These are phyloP conservation scores for Endoconidiophora laricicola DNA, from an alignment of 2,329 filamentous ascomycete species.

Conservation along the genomic window DNA sequence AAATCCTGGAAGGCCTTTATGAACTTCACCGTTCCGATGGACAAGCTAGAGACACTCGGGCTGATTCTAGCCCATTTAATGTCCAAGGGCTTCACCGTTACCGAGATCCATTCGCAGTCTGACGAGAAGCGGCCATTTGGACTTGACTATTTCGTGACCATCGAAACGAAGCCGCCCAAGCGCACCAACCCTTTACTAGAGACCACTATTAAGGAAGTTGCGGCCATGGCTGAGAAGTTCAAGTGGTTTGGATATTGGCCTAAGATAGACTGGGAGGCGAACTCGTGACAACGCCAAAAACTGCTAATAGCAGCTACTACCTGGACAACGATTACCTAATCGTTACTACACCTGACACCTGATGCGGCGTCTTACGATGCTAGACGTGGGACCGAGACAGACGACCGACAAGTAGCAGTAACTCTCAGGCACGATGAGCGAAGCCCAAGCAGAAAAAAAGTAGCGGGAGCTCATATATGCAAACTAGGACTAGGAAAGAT, in stretches of 20 bases:
- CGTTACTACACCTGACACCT: no score
- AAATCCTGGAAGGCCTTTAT: constrained; percentile 9
- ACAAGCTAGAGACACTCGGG: constrained; percentile 5
- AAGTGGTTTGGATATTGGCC: constrained; percentile 56
- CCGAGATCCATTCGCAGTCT: constrained; percentile 10
- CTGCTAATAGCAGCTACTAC: background rate
- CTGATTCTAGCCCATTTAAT: constrained; percentile 3
- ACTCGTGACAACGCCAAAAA: background rate
- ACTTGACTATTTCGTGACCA: constrained; percentile 10
- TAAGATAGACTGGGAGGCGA: constrained; percentile 9
- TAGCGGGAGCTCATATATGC: no score
- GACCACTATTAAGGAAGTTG: constrained; percentile 42
- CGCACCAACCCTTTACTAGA: constrained; percentile 27
- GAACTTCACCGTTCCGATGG: constrained; percentile 4
- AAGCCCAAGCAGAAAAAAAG: no score
- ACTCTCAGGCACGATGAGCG: no score
- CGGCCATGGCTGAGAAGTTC: constrained; percentile 40
- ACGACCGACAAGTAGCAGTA: no score
- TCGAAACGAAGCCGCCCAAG: constrained; percentile 9
- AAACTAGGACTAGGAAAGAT: no score
- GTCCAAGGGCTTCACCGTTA: constrained; percentile 1
- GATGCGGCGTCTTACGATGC: no score
- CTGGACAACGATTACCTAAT: background rate
- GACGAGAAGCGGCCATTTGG: constrained; percentile 8
- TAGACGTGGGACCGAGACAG: no score